These are phyloP conservation scores for Gossypioides kirkii DNA, from an alignment of 345 rosid species.

Conservation along the genomic window DNA sequence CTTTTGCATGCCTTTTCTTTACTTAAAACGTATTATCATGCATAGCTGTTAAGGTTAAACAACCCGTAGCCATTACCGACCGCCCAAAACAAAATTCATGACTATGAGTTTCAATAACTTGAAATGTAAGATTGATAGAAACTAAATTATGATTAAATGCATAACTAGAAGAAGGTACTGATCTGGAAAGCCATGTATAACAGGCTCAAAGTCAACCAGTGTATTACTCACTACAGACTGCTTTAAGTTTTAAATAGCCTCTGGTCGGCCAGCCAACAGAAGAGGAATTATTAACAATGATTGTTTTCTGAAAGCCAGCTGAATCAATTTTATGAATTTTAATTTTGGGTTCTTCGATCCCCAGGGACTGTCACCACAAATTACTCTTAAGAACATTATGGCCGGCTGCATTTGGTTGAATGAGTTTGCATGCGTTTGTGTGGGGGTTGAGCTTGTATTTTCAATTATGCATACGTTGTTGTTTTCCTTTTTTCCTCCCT, in stretches of 20 bases:
- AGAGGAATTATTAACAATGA: background rate
- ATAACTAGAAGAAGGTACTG: background rate
- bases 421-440: background rate
- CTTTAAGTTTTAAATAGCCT: background rate
- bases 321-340: background rate
- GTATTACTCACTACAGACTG: background rate
- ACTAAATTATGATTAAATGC: background rate
- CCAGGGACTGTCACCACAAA: background rate
- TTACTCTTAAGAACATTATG: background rate
- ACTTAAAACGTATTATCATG: background rate
- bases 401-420: background rate
- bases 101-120: background rate
- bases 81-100: background rate
- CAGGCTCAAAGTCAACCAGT: background rate
- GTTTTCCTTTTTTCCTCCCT: no score
- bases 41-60: background rate
- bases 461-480: background rate
- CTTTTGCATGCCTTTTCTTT: conserved; percentile 3
- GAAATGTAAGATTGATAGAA: background rate
- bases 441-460: background rate
- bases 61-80: background rate
- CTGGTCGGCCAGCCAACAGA: background rate
- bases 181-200: background rate
- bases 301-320: background rate
- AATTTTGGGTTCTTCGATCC: background rate